Conservation (phyloP, 2,329 filamentous ascomycete species). For the Colletotrichum tamarilloi region DNA sequence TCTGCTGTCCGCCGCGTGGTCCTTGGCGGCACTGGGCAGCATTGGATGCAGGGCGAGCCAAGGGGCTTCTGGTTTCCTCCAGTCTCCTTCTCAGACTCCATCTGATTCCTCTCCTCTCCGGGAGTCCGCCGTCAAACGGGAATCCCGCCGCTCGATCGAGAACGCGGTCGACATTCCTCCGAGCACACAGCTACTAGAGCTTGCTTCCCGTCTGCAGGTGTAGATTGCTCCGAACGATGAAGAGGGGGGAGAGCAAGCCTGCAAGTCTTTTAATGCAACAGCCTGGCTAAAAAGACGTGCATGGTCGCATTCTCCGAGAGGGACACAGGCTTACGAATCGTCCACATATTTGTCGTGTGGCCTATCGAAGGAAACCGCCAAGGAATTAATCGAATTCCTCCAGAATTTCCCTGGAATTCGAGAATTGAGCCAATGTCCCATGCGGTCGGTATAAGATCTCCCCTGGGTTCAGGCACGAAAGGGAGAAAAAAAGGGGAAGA, state of each 20-base stretch:
- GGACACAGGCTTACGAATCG: neutral
- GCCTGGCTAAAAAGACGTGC: neutral
- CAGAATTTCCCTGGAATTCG: neutral
- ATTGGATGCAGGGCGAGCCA: neutral
- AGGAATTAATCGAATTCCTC: neutral
- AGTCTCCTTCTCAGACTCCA: neutral
- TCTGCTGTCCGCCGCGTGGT: neutral
- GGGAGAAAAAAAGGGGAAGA: neutral
- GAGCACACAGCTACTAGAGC: neutral
- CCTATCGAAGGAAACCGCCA: neutral
- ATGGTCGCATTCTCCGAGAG: neutral
- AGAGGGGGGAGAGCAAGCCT: neutral
- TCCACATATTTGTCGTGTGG: neutral
- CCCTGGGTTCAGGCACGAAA: neutral
- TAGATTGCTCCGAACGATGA: neutral
- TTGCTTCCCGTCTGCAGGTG: neutral
- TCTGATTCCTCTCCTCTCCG: neutral
- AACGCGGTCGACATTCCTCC: conserved; percentile 1
- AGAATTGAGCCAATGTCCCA: neutral
- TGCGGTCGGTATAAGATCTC: neutral
- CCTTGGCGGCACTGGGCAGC: neutral
- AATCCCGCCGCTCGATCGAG: conserved; percentile 1
- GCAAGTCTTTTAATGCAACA: neutral
- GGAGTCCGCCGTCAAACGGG: neutral
- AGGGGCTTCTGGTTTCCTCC: neutral